Evolutionary conservation across 805 yeast genomes (phyloP).

Genomic region (Priceomyces melissophilus): DNA sequence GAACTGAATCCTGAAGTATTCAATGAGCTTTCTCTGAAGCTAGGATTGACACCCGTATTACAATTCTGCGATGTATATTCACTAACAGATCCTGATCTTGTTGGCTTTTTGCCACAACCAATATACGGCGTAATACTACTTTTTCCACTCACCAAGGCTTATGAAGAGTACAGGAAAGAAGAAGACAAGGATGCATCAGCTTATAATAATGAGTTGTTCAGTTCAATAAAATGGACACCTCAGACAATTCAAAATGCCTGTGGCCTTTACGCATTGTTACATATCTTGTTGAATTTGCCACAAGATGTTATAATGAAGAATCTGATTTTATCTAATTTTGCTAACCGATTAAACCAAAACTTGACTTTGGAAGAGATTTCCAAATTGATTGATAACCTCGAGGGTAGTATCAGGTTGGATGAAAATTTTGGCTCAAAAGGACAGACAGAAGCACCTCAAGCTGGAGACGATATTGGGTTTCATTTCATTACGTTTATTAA

Average conservation of each 20-base stretch:
- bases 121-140: conserved; percentile 69
- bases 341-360: conserved; percentile 13
- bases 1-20: conserved; percentile 90
- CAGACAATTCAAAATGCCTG: conserved; percentile 89
- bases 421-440: conserved; percentile 49
- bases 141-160: conserved; percentile 70
- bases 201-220: conserved; percentile 24
- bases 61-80: conserved; percentile 81
- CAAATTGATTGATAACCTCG: conserved; percentile 45
- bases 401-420: conserved; percentile 38
- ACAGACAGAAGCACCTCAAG: conserved; percentile 64
- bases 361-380: conserved; percentile 34
- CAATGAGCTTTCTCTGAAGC: conserved; percentile 56
- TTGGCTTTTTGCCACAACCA: conserved; percentile 81
- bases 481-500: conserved; percentile 79
- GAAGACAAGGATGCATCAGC: conserved; percentile 31
- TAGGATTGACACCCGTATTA: conserved; percentile 63
- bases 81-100: conserved; percentile 75
- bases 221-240: conserved; percentile 65
- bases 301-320: conserved; percentile 40
- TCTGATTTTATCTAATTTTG: conserved; percentile 24
- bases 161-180: conserved; percentile 48
- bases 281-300: conserved; percentile 48
- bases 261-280: conserved; percentile 86
- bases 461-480: conserved; percentile 48